A percentile compares a stretch with the other conserved stretches of the same genome.
Evolutionary conservation across 202 grass and related monocot genomes (phyloP).

Genomic region (Cymbopogon flexuosus): DNA sequence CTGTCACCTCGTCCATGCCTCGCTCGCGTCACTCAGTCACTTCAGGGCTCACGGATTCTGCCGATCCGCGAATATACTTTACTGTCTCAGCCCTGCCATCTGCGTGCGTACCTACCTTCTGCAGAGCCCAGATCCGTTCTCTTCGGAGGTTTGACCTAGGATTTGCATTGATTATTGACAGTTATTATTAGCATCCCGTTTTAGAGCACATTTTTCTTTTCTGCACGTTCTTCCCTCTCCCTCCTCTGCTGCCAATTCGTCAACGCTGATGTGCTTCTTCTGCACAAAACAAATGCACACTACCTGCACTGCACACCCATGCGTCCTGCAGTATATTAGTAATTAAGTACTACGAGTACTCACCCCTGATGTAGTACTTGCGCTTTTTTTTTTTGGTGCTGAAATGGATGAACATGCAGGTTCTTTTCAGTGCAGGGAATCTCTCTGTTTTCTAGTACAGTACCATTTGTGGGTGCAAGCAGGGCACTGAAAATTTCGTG

Average conservation of each 20-base stretch:
- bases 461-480: not conserved
- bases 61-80: not conserved
- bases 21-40: not conserved
- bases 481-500: not conserved
- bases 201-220: too few species aligned
- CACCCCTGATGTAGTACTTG: not conserved
- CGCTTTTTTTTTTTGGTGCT: not conserved
- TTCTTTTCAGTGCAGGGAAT: not conserved
- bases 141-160: not conserved
- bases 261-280: not conserved
- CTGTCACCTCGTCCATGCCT: not conserved
- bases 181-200: not conserved
- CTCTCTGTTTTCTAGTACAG: not conserved
- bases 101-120: not conserved
- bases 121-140: slow-evolving; percentile 34
- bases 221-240: too few species aligned
- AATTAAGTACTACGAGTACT: not conserved
- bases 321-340: not conserved
- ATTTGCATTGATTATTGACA: not conserved
- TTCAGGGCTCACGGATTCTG: too few species aligned
- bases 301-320: not conserved
- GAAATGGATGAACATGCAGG: not conserved
- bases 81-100: not conserved
- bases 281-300: not conserved
- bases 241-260: too few species aligned